Conservation (phyloP, 169 alveolate genomes). For the Cryptosporidium viatorum region DNA sequence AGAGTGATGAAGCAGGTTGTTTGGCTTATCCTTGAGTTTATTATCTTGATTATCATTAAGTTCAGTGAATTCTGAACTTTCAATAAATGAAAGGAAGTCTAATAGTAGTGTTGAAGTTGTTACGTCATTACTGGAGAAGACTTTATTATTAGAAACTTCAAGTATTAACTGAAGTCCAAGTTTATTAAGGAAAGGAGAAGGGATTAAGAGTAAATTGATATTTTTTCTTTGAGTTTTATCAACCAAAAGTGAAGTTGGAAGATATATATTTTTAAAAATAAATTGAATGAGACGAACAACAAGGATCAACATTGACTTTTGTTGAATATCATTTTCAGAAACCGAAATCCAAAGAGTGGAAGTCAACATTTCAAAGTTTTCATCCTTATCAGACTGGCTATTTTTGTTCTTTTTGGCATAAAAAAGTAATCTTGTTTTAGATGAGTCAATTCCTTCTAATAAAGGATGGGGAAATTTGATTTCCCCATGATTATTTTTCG, state of each 20-base stretch:
- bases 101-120: slow-evolving; percentile 6
- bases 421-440: slow-evolving; percentile 11
- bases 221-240: neutral
- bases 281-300: slow-evolving; percentile 1
- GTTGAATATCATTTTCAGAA: slow-evolving; percentile 1
- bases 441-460: slow-evolving; percentile 1
- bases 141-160: slow-evolving; percentile 7
- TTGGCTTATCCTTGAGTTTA: neutral
- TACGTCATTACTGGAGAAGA: slow-evolving; percentile 11
- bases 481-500: neutral
- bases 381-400: neutral
- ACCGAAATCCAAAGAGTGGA: slow-evolving; percentile 31
- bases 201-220: slow-evolving; percentile 33
- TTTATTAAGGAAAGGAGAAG: slow-evolving; percentile 52
- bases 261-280: slow-evolving; percentile 20
- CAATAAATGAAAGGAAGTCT: slow-evolving; percentile 51
- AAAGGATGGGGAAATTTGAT: slow-evolving; percentile 17
- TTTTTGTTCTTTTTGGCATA: neutral
- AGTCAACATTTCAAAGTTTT: neutral
- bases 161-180: slow-evolving; percentile 30
- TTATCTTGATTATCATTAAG: neutral
- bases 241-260: slow-evolving; percentile 47
- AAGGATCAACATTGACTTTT: neutral
- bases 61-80: neutral
- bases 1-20: neutral